Base-by-base conservation (phyloP, 179 eudicot species). In the Camellia oleifera region DNA sequence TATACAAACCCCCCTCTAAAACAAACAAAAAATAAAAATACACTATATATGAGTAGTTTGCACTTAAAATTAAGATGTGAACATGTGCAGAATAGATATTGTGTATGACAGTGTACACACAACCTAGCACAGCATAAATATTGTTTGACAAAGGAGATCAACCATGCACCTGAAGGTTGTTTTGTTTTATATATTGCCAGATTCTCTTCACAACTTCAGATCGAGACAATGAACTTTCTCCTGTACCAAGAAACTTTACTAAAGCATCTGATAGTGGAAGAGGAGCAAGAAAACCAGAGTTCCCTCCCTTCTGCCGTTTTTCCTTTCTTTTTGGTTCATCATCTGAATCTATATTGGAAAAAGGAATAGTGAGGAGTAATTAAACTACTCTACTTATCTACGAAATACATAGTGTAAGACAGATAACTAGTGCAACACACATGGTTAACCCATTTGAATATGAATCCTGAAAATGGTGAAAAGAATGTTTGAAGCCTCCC, bases 171-270 rank as follows among this genome's bases (percentile, higher is more conserved):
- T 94, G 96, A 77, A 96, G 93, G 72, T 87, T 82, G 42, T 96
- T 87, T 54, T 85, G 87, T 83, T 94, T 92, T 69, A 95, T 93
- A 82, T 95, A 91, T 65, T 84, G 90, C 99, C 99, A 96, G 10
- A 96, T 85, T 82, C 93, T 92, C 87, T 92, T 92, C 63, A 94
- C 86, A 66, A 88, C 96, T 70, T 80, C 96, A 66, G 94, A 86
- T 23, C 97, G 91, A 4, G 98, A 82, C 77, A 96, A 82, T 73
- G 83, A 92, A 69, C 75, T 88, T 88, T 96, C 99, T 69, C 92
- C 99, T 18, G 98, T 92, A 61, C 93, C 98, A 82, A 96, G 84
- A 82, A 96, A 96, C 88, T 85, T 92, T 67, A 83, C 89, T n/a
- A 96, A 86, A 54, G 91, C 87, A 52, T 91, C 94, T 1, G 99